phyloP scores from a whole-genome alignment of 129 eudicot species.

The Lactuca saligna region DNA sequence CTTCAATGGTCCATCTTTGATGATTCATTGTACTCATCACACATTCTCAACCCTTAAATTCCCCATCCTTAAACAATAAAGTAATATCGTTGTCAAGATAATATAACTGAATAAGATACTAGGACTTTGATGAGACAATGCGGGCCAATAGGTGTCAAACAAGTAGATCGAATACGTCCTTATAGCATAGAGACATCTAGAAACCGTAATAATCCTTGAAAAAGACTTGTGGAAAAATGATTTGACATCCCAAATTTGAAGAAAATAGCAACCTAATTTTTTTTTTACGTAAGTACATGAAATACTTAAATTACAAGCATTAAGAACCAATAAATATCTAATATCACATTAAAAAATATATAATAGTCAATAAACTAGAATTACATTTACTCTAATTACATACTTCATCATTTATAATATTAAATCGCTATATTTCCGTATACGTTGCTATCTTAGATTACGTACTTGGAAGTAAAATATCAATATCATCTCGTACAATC shows the following conservation, averaged over 20 bases:
- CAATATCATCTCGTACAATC: not conserved
- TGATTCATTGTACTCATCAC: conserved; percentile 18
- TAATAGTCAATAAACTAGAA: no score
- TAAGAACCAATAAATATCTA: not conserved
- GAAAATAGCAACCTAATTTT: not conserved
- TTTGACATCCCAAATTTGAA: no score
- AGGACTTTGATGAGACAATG: conserved; percentile 1
- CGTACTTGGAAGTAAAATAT: not conserved
- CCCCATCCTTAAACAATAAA: conserved; percentile 1
- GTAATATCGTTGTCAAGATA: not conserved
- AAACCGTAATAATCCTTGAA: not conserved
- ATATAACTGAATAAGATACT: conserved; percentile 7
- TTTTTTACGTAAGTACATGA: not conserved
- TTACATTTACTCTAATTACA: no score
- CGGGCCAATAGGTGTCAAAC: conserved; percentile 5
- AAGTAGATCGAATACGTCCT: not conserved
- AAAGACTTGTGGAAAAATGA: not conserved
- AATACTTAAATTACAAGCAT: not conserved
- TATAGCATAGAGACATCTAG: not conserved
- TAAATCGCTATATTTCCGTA: not conserved
- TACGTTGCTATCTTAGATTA: not conserved
- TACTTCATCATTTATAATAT: not conserved
- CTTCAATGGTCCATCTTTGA: conserved; percentile 27
- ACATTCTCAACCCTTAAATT: conserved; percentile 3
- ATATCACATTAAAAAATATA: not conserved